A percentile compares a stretch with the other conserved stretches of the same genome.
phyloP scores from a whole-genome alignment of 2,329 filamentous ascomycete species.

The Fusarium redolens region DNA sequence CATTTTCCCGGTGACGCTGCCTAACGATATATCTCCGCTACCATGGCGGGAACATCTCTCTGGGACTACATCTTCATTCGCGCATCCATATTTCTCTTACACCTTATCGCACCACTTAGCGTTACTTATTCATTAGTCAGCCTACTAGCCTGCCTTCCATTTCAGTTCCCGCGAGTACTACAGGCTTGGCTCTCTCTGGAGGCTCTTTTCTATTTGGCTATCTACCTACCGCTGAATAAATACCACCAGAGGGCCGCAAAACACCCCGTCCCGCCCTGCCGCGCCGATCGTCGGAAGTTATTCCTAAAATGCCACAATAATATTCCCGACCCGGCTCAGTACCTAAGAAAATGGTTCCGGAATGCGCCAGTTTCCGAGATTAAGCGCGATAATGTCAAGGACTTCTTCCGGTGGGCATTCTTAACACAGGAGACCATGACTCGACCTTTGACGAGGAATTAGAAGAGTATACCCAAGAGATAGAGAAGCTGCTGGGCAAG shows the following conservation, averaged over 20 bases:
- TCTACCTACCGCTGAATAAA: constrained; percentile 63
- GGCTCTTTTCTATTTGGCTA: constrained; percentile 63
- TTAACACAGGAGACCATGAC: constrained; percentile 59
- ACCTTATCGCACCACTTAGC: constrained; percentile 61
- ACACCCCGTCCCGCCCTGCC: constrained; percentile 59
- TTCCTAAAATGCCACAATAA: constrained; percentile 63
- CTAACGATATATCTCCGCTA: background rate
- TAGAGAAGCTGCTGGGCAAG: constrained; percentile 63
- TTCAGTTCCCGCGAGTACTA: constrained; percentile 48
- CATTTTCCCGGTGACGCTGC: background rate
- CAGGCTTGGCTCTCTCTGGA: constrained; percentile 61
- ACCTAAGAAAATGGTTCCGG: constrained; percentile 68
- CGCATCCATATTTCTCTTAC: constrained; percentile 59
- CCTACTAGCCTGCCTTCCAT: constrained; percentile 38
- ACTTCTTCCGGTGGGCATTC: constrained; percentile 71
- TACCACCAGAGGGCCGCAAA: constrained; percentile 62
- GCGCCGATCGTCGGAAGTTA: no score
- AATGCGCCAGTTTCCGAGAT: constrained; percentile 64
- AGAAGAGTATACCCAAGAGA: constrained; percentile 63
- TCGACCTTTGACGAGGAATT: constrained; percentile 63
- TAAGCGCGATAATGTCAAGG: constrained; percentile 67
- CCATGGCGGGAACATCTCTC: constrained; percentile 21
- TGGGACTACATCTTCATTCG: constrained; percentile 55
- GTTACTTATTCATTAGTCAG: constrained; percentile 57
- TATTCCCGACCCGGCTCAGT: constrained; percentile 64